Conservation (phyloP, 345 rosid species). For the Brassica napus region DNA sequence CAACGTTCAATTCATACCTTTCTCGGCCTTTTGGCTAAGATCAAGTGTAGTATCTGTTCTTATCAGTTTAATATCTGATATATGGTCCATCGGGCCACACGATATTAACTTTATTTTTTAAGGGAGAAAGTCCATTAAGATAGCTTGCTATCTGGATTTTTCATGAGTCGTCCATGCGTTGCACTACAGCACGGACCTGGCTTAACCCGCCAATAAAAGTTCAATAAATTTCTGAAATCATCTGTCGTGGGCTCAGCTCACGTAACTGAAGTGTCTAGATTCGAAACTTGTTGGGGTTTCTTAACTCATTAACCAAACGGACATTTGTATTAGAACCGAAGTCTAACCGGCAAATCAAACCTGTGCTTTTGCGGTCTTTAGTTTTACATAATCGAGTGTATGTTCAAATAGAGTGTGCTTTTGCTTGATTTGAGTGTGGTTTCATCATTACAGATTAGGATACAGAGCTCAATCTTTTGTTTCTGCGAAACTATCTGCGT, state of each 20-base stretch:
- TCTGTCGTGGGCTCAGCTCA: not conserved
- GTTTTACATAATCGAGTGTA: not conserved
- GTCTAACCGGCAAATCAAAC: conserved; percentile 5
- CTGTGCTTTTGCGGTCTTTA: not conserved
- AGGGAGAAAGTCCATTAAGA: conserved; percentile 1
- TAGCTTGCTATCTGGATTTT: conserved; percentile 35
- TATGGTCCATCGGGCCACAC: conserved; percentile 33
- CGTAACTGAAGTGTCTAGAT: no score
- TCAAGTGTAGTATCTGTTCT: conserved; percentile 67
- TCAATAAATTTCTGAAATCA: not conserved
- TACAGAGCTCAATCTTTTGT: not conserved
- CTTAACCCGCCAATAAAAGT: not conserved
- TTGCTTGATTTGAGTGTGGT: not conserved
- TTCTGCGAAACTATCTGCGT: not conserved
- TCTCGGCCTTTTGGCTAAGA: conserved; percentile 80
- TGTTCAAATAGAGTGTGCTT: not conserved
- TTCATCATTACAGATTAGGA: not conserved
- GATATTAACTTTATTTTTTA: conserved; percentile 37
- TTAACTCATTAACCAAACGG: not conserved
- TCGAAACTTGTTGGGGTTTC: not conserved
- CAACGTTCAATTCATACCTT: conserved; percentile 38
- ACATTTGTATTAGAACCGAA: not conserved
- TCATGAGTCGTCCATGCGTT: not conserved
- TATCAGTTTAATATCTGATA: conserved; percentile 67
- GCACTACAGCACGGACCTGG: not conserved